Base-by-base conservation (phyloP, 768 basidiomycete genomes). In the Cystoderma amianthinum region DNA sequence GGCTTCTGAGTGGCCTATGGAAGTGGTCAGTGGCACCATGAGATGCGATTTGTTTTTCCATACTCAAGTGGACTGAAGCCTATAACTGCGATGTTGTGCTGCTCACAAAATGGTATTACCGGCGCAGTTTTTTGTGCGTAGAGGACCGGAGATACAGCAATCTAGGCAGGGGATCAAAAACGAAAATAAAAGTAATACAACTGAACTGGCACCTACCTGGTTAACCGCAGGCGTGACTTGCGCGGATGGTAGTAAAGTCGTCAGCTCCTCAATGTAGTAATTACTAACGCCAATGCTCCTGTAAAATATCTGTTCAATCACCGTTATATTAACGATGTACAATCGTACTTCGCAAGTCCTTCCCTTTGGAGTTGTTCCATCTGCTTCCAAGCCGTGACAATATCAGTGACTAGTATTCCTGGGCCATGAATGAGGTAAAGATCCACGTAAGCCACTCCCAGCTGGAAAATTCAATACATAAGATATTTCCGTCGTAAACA, bases 221-320 rank as follows among this genome's bases (percentile, higher is more conserved):
- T 86, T 87, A 6, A 73, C 79, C 1, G 65, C 78, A 0, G 82
- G 84, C 48, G 70, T 73, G 48, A 82, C 59, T 52, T 81, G 77
- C 5, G 79, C 78, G 1, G 71, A 71, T n/a, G 60, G 64, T 11
- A 85, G 59, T 15, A 85, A 61, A 15, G 65, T 64, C 34, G 71
- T 55, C 16, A 85, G 68, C 20, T 87, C 69, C 1, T 63, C 42
- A 10, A 77, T 67, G 11, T 63, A 63, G 51, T 82, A 85, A 62
- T 86, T 86, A 61, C 77, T 80, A 30, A 85, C 79, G 16, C 82
- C 83, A 41, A 85, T 82, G 55, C 75, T 81, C 74, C 79, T 82
- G 47, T 3, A 49, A 19, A 33, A 4, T 7, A 11, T 35, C 2
- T 25, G 25, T 41, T 1, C 23, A n/a, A n/a, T n/a, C n/a, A n/a